A percentile compares a stretch with the other conserved stretches of the same genome.
Evolutionary conservation across 176 grass and related monocot species (phyloP).

Genomic region (Eragrostis curvula): DNA sequence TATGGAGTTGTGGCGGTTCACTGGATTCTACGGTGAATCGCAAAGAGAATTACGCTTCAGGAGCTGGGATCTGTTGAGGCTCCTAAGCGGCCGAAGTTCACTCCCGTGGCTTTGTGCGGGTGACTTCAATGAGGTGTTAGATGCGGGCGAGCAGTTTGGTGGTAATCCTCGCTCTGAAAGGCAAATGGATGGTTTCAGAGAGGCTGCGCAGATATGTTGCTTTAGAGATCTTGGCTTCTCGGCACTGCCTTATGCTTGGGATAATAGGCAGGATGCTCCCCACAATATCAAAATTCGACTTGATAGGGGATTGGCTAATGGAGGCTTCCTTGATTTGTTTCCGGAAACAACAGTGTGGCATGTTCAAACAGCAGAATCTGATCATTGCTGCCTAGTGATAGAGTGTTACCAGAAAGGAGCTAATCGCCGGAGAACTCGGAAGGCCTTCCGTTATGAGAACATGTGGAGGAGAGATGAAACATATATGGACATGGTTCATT

Average conservation of each 20-base stretch:
- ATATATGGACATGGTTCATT: too few species aligned
- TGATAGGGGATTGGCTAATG: too few species aligned
- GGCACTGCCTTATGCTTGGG: background rate
- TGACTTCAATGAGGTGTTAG: background rate
- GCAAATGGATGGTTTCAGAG: background rate
- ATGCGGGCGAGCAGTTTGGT: background rate
- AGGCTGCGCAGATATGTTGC: fast-evolving
- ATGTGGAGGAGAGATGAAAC: too few species aligned
- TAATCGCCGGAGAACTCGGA: too few species aligned
- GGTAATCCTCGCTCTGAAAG: fast-evolving
- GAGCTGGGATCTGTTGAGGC: background rate
- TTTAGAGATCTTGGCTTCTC: background rate
- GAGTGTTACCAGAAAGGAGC: too few species aligned
- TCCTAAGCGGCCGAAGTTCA: fast-evolving
- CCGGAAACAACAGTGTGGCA: too few species aligned
- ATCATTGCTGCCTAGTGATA: too few species aligned
- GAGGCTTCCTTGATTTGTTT: too few species aligned
- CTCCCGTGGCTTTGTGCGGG: background rate
- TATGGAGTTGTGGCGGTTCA: background rate
- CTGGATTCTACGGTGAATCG: background rate
- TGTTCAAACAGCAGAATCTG: too few species aligned
- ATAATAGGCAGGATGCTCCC: background rate
- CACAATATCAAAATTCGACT: background rate
- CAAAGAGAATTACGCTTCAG: fast-evolving
- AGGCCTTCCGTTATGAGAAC: too few species aligned